phyloP scores from a whole-genome alignment of 352 stramenopile genomes.

The Phytophthora podocarpi region DNA sequence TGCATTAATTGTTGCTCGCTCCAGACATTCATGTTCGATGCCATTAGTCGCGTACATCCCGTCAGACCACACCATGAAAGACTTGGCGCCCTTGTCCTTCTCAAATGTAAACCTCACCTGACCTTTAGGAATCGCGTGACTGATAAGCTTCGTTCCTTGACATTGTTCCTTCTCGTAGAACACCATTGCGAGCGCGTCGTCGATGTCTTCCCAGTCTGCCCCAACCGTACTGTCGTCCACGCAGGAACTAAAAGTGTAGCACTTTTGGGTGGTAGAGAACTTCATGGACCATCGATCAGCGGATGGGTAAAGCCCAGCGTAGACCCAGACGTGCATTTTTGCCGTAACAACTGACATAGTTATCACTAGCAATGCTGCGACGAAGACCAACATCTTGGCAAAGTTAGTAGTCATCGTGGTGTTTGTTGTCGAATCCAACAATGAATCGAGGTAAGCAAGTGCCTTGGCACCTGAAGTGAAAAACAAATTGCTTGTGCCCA shows the following conservation, averaged over 20 bases:
- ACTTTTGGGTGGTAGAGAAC: slow-evolving; percentile 26
- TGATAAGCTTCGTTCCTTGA: slow-evolving; percentile 13
- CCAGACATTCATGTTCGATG: slow-evolving; percentile 12
- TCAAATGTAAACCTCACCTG: slow-evolving; percentile 19
- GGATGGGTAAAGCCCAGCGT: neutral
- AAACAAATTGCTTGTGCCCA: no score
- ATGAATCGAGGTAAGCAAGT: no score
- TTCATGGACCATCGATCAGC: slow-evolving; percentile 16
- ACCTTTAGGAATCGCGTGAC: slow-evolving; percentile 2
- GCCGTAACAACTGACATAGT: neutral
- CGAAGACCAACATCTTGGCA: neutral
- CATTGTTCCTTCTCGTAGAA: slow-evolving; percentile 30
- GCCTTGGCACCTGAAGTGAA: no score
- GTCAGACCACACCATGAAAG: slow-evolving; percentile 29
- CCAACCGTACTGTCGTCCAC: slow-evolving; percentile 1
- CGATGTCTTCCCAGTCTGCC: slow-evolving; percentile 15
- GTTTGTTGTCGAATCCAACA: neutral
- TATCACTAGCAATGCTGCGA: neutral
- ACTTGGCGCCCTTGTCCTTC: slow-evolving; percentile 24
- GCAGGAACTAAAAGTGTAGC: slow-evolving; percentile 26
- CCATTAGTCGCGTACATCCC: slow-evolving; percentile 24
- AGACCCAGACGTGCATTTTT: slow-evolving; percentile 19
- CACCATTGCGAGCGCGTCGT: neutral
- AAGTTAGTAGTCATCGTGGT: neutral
- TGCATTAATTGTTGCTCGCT: slow-evolving; percentile 5